Evolutionary conservation across 768 basidiomycete species (phyloP), one percentile per base, ranked within the genome.

Genomic region (Astraeus odoratus): DNA sequence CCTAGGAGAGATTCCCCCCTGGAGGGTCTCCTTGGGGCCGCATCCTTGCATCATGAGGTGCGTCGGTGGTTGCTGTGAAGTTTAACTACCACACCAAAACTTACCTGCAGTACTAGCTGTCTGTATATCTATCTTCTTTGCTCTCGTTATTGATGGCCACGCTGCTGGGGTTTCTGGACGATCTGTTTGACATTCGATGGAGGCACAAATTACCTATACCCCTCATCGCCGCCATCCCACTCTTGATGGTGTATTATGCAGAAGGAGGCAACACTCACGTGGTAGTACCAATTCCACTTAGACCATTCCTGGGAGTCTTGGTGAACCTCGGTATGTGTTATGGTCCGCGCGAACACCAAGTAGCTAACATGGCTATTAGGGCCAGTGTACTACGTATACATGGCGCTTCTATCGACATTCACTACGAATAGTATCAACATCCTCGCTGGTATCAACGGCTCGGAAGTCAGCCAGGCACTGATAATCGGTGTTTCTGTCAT

Each of bases 341-440:
- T 9, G 24, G 29, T n/a, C 31, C 26, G 39, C 7, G 8, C 31
- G 19, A 39, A 26, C 18, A 16, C 26, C 18, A 19, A 8, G 3
- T 10, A n/a, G 5, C 19, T 56, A 31, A 59, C 43, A 44, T 43
- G 16, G 15, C 5, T 24, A 30, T 34, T 52, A 97, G 95, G 95
- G 2, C 90, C 91, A 0, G 66, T 98, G 4, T 98, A 98, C 65
- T 99, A 98, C 64, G 48, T 94, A 43, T 99, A 98, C 70, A 97
- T 99, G 89, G 80, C 91, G 4, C 67, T 98, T 24, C 72, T 99
- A 15, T 97, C 94, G 25, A 98, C 93, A 0, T 99, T 98, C 64
- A 81, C 89, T 44, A 97, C 95, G 15, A 99, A 99, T 67, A 87
- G 87, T 62, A 96, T 98, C 74, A 99, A 99, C 65, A 98, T 99